phyloP scores from a whole-genome alignment of 805 yeast species.

The Ogataea salicorniae region DNA sequence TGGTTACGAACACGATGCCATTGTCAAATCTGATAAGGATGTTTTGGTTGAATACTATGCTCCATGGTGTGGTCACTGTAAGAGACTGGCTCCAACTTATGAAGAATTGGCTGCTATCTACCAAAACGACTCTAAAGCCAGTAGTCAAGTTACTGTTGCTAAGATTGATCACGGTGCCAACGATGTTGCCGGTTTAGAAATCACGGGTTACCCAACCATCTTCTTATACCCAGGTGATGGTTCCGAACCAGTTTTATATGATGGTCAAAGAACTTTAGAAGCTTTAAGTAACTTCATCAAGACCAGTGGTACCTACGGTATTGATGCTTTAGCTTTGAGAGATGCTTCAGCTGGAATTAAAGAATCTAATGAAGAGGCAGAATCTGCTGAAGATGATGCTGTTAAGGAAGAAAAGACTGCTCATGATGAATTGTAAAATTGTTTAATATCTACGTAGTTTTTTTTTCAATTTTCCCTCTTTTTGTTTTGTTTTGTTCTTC shows the following conservation, averaged over 20 bases:
- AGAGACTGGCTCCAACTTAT: conserved; percentile 81
- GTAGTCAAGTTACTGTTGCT: conserved; percentile 65
- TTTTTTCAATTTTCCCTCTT: neutral
- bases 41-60: conserved; percentile 90
- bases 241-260: conserved; percentile 57
- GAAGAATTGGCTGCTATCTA: conserved; percentile 78
- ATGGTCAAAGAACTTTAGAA: conserved; percentile 71
- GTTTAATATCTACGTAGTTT: neutral
- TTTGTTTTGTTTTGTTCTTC: neutral
- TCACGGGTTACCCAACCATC: conserved; percentile 90
- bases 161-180: conserved; percentile 86
- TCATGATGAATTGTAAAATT: conserved; percentile 21
- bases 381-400: conserved; percentile 61
- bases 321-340: conserved; percentile 46
- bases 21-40: conserved; percentile 60
- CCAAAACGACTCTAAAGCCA: conserved; percentile 43
- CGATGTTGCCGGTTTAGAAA: conserved; percentile 71
- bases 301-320: conserved; percentile 56
- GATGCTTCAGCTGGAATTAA: conserved; percentile 44
- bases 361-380: conserved; percentile 79
- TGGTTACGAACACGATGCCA: conserved; percentile 72
- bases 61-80: conserved; percentile 98
- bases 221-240: conserved; percentile 84
- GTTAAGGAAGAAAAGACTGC: conserved; percentile 65
- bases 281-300: conserved; percentile 65